phyloP scores from a whole-genome alignment of 208 protist genomes.

The Zelonia costaricensis region DNA sequence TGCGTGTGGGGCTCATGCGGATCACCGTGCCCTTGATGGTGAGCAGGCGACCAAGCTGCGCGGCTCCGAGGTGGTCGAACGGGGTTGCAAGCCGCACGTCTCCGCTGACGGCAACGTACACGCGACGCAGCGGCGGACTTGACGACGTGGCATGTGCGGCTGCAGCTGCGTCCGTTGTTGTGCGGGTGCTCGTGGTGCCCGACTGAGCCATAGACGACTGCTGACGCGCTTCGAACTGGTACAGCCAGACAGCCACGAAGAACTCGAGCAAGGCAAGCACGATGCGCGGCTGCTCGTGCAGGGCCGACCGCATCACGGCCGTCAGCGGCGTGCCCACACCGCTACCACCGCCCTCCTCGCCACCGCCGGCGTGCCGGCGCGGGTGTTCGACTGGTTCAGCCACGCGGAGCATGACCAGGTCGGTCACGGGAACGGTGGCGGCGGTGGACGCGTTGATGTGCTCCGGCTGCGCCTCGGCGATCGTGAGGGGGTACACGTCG shows the following conservation, averaged over 20 bases:
- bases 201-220: neutral
- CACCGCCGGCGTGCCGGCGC: neutral
- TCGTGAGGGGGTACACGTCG: conserved; percentile 36
- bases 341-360: conserved; percentile 16
- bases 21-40: conserved; percentile 78
- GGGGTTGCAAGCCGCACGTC: conserved; percentile 32
- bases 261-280: conserved; percentile 76
- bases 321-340: conserved; percentile 32
- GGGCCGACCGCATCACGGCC: conserved; percentile 42
- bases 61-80: conserved; percentile 76
- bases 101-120: conserved; percentile 32
- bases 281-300: conserved; percentile 58
- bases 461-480: conserved; percentile 15
- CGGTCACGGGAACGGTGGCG: conserved; percentile 14
- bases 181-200: conserved; percentile 8
- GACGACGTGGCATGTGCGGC: conserved; percentile 1
- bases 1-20: conserved; percentile 71
- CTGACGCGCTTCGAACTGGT: conserved; percentile 19
- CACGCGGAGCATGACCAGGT: conserved; percentile 18
- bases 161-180: conserved; percentile 9
- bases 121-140: conserved; percentile 13
- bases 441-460: conserved; percentile 11
- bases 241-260: conserved; percentile 61
- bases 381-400: neutral
- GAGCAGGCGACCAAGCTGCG: conserved; percentile 69